These are phyloP conservation scores for Petunia hybrid DNA, from an alignment of 305 asterid species.

Conservation along the genomic window DNA sequence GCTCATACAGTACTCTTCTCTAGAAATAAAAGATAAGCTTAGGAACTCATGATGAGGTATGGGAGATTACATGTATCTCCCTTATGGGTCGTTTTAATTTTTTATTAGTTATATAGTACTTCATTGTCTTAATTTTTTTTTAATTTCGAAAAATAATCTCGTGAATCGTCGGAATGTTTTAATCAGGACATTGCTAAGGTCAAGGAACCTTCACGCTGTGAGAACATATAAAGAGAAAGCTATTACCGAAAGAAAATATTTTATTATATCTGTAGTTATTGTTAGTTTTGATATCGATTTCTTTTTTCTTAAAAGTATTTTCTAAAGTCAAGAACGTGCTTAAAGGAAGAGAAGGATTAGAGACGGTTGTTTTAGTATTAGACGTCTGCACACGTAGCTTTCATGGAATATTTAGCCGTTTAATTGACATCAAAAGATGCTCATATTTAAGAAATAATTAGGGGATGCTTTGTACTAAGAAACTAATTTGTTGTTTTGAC, in stretches of 20 bases:
- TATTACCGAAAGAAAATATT: conserved; percentile 13
- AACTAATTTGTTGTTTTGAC: conserved; percentile 21
- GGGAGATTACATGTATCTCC: conserved; percentile 52
- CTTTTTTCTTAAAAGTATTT: neutral
- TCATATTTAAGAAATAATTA: conserved; percentile 24
- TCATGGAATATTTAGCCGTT: conserved; percentile 29
- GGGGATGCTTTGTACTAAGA: conserved; percentile 20
- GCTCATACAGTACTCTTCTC: conserved; percentile 40
- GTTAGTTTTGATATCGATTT: neutral
- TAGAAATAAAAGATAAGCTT: conserved; percentile 35
- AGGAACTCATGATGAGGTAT: conserved; percentile 42
- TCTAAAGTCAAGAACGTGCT: conserved; percentile 35
- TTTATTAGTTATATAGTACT: neutral
- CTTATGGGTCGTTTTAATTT: conserved; percentile 41
- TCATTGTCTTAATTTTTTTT: neutral
- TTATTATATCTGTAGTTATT: neutral
- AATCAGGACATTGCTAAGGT: conserved; percentile 42
- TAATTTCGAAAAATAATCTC: neutral
- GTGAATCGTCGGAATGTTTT: conserved; percentile 29
- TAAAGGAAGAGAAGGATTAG: conserved; percentile 18
- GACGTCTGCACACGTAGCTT: conserved; percentile 35
- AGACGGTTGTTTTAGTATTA: neutral
- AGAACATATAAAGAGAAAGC: conserved; percentile 36
- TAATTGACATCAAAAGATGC: conserved; percentile 19
- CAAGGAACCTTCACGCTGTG: conserved; percentile 45